Base-by-base conservation (phyloP, 805 yeast genomes). In the Cyberlindnera mycetangii region DNA sequence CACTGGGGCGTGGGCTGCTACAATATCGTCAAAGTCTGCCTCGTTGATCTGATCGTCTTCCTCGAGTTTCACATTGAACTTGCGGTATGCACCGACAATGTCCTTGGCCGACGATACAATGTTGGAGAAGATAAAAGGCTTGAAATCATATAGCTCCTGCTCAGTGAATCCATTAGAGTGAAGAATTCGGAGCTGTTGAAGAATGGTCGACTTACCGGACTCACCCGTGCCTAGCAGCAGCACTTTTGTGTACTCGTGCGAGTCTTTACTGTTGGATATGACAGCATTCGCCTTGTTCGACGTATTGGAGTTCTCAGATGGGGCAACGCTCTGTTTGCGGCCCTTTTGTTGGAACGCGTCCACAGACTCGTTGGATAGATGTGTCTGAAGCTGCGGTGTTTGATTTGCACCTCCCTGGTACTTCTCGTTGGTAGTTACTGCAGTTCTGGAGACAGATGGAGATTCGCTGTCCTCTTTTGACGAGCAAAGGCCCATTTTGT, bases 221-320 rank as follows among this genome's bases (percentile, higher is more conserved):
- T 70, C 75, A 14, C 98, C 99, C 0, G 97, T 85, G 5, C 99
- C 93, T 39, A 85, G 66, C 27, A 90, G 70, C 30, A 90, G 69
- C 37, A 90, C 81, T 61, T 89, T 89, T 42, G 82, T 58, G 40
- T 53, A 79, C 47, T 79, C 86, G 49, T 74, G 68, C 5, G 54
- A 38, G 21, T 56, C 60, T 48, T 62, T 66, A 35, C 40, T 14
- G 53, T 40, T 40, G 27, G 39, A 5, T 20, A 22, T 33, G 11
- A 19, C 20, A 8, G 40, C 34, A 16, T 31, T 37, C 16, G 30
- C 48, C 27, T 41, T 47, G 14, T 37, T 31, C 15, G 52, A 38
- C 10, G 51, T 38, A 1, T 44, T 46, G 24, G 60, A 55, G 7
- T 50, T 34, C 39, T 53, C 55, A 0, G 60, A 55, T 5, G 60